Conservation (phyloP, 495 filamentous ascomycete genomes). For the Tuber indicum region DNA sequence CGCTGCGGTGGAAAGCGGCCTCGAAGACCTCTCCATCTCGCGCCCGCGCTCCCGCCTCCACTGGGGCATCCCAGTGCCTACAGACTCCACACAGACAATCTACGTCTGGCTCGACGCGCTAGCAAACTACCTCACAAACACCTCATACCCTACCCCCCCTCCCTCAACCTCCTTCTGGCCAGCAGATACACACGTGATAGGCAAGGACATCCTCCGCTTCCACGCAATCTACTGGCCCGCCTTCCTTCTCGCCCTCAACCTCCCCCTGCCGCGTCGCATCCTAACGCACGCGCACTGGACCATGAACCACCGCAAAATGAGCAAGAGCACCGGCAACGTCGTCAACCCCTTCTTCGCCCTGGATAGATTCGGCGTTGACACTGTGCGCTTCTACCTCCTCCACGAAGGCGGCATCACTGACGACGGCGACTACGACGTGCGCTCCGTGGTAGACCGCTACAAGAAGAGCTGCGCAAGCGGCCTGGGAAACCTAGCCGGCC, state of each 20-base stretch:
- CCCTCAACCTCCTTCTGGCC: conserved; percentile 65
- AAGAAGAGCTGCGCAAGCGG: conserved; percentile 66
- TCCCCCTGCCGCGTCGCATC: conserved; percentile 74
- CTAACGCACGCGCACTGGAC: conserved; percentile 95
- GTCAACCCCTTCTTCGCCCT: conserved; percentile 93
- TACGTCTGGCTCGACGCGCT: conserved; percentile 98
- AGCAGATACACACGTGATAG: conserved; percentile 82
- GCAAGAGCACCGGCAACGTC: conserved; percentile 87
- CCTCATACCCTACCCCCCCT: conserved; percentile 65
- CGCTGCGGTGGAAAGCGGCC: conserved; percentile 58
- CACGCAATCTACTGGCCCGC: conserved; percentile 98
- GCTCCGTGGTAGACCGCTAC: conserved; percentile 65
- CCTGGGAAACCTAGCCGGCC: conserved; percentile 69
- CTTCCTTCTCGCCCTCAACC: conserved; percentile 78
- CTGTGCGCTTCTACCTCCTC: conserved; percentile 79
- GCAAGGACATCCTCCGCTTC: conserved; percentile 94
- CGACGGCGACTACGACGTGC: conserved; percentile 80
- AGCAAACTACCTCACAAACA: conserved; percentile 82
- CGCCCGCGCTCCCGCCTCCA: conserved; percentile 66
- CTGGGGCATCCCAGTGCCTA: conserved; percentile 89
- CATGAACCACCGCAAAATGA: conserved; percentile 83
- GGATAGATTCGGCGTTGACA: conserved; percentile 78
- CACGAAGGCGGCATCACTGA: conserved; percentile 65
- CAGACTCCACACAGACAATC: conserved; percentile 78
- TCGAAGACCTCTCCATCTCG: conserved; percentile 84